Percentiles rank a stretch among this genome's conserved stretches.
Conservation (phyloP, 495 filamentous ascomycete genomes). For the Lepidopterella palustris region DNA sequence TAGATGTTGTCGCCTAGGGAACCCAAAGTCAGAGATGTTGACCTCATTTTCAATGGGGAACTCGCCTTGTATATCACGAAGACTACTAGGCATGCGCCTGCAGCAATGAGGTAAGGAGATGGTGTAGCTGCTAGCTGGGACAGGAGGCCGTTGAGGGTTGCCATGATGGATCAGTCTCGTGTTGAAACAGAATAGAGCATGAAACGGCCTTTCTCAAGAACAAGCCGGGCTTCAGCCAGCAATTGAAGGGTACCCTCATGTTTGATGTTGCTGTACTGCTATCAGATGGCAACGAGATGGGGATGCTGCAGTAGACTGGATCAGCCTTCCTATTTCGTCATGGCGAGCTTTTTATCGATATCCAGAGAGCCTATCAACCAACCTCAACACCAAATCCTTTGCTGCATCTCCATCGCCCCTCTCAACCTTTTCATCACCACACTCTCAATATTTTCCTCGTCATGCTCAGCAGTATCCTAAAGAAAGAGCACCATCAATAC, state of each 20-base stretch:
- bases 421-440: too few species aligned
- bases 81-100: neutral
- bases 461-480: too few species aligned
- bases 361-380: too few species aligned
- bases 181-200: neutral
- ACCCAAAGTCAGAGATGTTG: neutral
- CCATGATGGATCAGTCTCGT: neutral
- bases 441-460: too few species aligned
- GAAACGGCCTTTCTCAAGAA: neutral
- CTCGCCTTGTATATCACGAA: neutral
- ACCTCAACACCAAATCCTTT: too few species aligned
- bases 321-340: neutral
- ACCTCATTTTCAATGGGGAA: neutral
- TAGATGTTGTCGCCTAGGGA: slow-evolving; percentile 14
- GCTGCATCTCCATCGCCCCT: too few species aligned
- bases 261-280: neutral
- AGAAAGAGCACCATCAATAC: too few species aligned
- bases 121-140: slow-evolving; percentile 9
- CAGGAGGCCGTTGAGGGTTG: neutral
- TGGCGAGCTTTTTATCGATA: too few species aligned
- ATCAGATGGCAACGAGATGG: neutral
- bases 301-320: neutral
- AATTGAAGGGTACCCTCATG: neutral
- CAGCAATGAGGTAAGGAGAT: neutral
- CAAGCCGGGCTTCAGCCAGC: neutral